Evolutionary conservation across 129 eudicot species (phyloP), one percentile per base, ranked within the genome.

Genomic region (Helianthus tuberosus): DNA sequence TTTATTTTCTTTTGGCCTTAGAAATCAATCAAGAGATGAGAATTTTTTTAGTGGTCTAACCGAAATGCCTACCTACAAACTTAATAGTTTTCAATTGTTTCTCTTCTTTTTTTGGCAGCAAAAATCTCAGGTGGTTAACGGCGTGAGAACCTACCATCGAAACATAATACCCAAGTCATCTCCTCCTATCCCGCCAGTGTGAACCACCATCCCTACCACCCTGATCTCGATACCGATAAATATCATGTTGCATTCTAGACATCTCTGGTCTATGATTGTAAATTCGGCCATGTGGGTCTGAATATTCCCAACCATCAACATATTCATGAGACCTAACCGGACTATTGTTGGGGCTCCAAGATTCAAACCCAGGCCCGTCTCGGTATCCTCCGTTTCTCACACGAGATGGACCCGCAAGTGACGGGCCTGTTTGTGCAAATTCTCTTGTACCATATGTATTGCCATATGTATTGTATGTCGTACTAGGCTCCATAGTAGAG

Each of bases 331-430:
- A 67, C 69, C 92, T 80, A 64, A 39, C 48, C 7, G 96, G 96
- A 71, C 96, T 93, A 62, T 81, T 71, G 10, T 76, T 85, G 5
- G 96, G 96, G 77, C 94, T 86, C 91, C 94, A 93, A 3, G 92
- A 71, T 32, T 89, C 96, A 49, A 41, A 82, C 54, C 74, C 86
- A 5, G 77, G 66, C 36, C 75, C 79, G 35, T 35, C 89, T 63
- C 43, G 55, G n/a, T 41, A 16, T 2, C 68, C 81, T n/a, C 66
- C 78, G 50, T 85, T 79, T 68, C 96, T 80, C 58, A 36, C 85
- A 78, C 80, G 17, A 1, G 83, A 15, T 20, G 79, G 59, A 29
- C 86, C 92, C 52, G 53, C 36, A 48, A 15, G 83, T 8, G 73
- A 82, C 27, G 51, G 20, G 5, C 50, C 72, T 3, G 70, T 71